Conservation (phyloP, 1,139 yeast species). For the Kodamaea plutei region DNA sequence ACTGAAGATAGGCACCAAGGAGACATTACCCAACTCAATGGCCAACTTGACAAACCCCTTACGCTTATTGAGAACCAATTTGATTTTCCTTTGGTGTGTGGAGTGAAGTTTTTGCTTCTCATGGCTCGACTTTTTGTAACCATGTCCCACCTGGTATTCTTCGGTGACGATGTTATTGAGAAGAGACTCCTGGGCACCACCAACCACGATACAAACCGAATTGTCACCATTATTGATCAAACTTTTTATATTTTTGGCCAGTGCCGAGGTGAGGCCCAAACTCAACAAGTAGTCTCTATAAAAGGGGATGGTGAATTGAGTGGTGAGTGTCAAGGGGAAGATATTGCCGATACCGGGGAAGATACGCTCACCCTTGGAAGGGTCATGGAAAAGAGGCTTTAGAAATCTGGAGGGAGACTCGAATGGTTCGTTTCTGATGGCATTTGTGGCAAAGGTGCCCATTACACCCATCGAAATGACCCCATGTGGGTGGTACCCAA, state of each 20-base stretch:
- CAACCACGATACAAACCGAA: constrained; percentile 85
- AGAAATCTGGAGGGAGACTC: constrained; percentile 52
- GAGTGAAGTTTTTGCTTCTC: background rate
- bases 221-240: constrained; percentile 60
- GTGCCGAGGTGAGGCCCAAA: constrained; percentile 83
- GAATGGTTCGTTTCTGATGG: constrained; percentile 46
- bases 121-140: constrained; percentile 45
- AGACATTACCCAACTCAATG: constrained; percentile 69
- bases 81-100: constrained; percentile 20
- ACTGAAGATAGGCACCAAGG: constrained; percentile 82
- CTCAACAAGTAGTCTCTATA: constrained; percentile 82
- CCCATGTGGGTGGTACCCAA: constrained; percentile 97
- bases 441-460: constrained; percentile 83
- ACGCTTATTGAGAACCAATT: constrained; percentile 67
- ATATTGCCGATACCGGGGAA: constrained; percentile 80
- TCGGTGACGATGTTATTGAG: constrained; percentile 42
- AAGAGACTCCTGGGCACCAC: constrained; percentile 92
- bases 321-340: constrained; percentile 73
- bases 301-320: constrained; percentile 84
- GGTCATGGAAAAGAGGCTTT: constrained; percentile 41
- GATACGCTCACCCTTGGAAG: constrained; percentile 39
- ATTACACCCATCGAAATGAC: constrained; percentile 90
- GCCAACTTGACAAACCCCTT: constrained; percentile 90
- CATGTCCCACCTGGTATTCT: constrained; percentile 34
- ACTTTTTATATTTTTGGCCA: constrained; percentile 65